phyloP scores from a whole-genome alignment of 768 basidiomycete species.

The Leccinum rimulosum region DNA sequence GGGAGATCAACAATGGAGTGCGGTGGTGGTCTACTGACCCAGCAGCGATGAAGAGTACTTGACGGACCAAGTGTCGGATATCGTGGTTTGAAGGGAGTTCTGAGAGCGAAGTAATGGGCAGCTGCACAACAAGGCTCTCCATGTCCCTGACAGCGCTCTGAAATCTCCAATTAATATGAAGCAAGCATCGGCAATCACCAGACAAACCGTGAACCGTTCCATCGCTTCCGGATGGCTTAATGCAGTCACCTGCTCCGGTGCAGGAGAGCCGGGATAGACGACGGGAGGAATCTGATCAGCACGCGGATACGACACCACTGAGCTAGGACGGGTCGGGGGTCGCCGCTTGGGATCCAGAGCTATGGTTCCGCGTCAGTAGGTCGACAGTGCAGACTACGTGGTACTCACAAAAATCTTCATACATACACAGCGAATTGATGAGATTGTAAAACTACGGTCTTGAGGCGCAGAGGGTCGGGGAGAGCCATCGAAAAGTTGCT shows the following conservation, averaged over 20 bases:
- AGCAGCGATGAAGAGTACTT: conserved; percentile 78
- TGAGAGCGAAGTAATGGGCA: conserved; percentile 69
- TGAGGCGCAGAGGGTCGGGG: conserved; percentile 88
- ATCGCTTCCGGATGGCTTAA: conserved; percentile 78
- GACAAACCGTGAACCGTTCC: conserved; percentile 79
- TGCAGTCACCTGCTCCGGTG: conserved; percentile 51
- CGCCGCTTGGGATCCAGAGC: conserved; percentile 58
- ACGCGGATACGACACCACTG: conserved; percentile 65
- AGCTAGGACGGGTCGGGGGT: conserved; percentile 55
- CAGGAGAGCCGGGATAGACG: conserved; percentile 61
- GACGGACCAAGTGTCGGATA: conserved; percentile 78
- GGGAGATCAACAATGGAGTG: conserved; percentile 89
- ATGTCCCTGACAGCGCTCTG: conserved; percentile 51
- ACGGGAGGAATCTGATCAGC: conserved; percentile 40
- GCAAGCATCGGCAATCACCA: background rate
- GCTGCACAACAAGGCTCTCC: conserved; percentile 74
- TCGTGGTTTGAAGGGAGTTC: conserved; percentile 81
- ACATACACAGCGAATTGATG: conserved; percentile 86
- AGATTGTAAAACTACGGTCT: conserved; percentile 74
- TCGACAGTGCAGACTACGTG: background rate
- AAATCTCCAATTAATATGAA: conserved; percentile 3
- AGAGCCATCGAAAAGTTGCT: conserved; percentile 69
- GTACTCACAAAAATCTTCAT: conserved; percentile 86
- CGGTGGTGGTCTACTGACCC: conserved; percentile 78
- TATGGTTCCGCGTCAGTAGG: conserved; percentile 25